Base-by-base conservation (phyloP, 1,139 yeast genomes). In the Sugiyamaella sp. region DNA sequence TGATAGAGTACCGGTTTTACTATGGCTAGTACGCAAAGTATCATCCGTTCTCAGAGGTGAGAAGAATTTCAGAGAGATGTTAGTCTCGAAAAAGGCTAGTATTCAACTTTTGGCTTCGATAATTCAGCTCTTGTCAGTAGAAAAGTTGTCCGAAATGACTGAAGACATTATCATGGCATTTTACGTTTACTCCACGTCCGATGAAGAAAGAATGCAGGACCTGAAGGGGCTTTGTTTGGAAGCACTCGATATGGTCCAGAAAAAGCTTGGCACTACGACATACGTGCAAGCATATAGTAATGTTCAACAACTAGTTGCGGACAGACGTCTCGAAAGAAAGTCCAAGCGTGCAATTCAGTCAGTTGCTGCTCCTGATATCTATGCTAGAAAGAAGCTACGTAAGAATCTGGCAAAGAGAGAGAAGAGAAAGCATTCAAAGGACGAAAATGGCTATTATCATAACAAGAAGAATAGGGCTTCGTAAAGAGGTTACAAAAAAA, bases 331-430 rank as follows among this genome's bases (percentile, higher is more conserved):
- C 57, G 95, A 89, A 49, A 82, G 98, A 71, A 84, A 77, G 65
- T 80, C 87, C 0, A 85, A 84, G 66, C 78, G 91, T 55, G 86
- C 96, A 0, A 85, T 87, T 59, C 73, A 89, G 68, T 89, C 91
- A 1, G 78, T 91, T 3, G 79, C 79, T 12, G 87, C 88, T 3
- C 99, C 99, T 0, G 96, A 86, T 19, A 71, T 80, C 42, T 85
- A 89, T 21, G 95, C 97, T 2, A 80, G 79, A 64, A 81, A 87
- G 69, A 89, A 87, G 71, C 68, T 88, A 63, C 85, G 78, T 71
- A 88, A 87, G 69, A 96, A 90, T 71, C 81, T 78, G 49, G 80
- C 85, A 63, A 80, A 81, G 42, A 81, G 95, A 68, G 93, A 86
- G 61, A 64, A 66, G 76, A 79, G 96, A 67, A 86, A 80, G 66